Evolutionary conservation across 805 yeast genomes (phyloP).

Genomic region (Priceomyces melissophilus): DNA sequence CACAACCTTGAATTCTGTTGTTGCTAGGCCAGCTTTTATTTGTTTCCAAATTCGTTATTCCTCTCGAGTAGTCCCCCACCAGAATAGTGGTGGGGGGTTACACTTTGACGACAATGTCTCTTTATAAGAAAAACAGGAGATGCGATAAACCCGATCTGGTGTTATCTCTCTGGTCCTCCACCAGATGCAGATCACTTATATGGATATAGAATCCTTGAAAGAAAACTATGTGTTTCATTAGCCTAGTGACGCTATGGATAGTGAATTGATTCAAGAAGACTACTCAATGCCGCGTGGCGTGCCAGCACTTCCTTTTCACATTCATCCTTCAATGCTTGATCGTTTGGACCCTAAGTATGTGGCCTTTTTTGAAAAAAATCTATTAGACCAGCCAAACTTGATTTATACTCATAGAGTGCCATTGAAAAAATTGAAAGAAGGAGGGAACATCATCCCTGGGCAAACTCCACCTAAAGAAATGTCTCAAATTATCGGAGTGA

Average conservation of each 20-base stretch:
- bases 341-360: constrained; percentile 38
- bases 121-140: constrained; percentile 5
- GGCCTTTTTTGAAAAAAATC: constrained; percentile 26
- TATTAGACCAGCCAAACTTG: constrained; percentile 23
- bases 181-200: background rate
- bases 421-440: constrained; percentile 23
- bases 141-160: background rate
- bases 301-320: constrained; percentile 25
- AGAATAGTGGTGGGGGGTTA: too few relatives aligned
- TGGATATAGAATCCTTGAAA: too few relatives aligned
- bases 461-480: constrained; percentile 27
- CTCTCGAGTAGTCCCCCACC: too few relatives aligned
- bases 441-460: constrained; percentile 44
- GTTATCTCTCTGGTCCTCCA: background rate
- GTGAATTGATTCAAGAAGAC: constrained; percentile 14
- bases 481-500: constrained; percentile 25
- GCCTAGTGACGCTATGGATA: background rate
- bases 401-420: constrained; percentile 35
- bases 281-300: constrained; percentile 23
- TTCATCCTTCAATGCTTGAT: constrained; percentile 24
- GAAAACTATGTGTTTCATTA: too few relatives aligned
- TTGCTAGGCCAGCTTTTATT: too few relatives aligned
- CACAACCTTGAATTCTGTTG: background rate
- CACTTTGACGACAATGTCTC: background rate
- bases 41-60: too few relatives aligned